Evolutionary conservation across 805 yeast genomes (phyloP), one percentile per base, ranked within the genome.

Genomic region (Saccharomycopsis selenospora): DNA sequence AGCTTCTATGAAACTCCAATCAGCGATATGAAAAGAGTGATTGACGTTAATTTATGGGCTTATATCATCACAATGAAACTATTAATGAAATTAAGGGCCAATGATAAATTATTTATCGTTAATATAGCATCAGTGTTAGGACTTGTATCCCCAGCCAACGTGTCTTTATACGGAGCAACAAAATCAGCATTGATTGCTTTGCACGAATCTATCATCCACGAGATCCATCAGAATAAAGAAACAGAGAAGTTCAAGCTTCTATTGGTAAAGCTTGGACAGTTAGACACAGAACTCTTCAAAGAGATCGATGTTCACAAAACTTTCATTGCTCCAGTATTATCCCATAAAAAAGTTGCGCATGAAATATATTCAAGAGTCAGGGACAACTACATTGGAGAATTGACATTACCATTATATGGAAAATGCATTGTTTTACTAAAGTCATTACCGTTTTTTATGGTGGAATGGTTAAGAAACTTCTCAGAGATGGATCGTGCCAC

Each of bases 201-300:
- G 11, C 76, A 72, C 49, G 76, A 72, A 54, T 64, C 72, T 1
- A 47, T 71, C 23, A 49, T 61, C 1, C 64, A 63, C 36, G 75
- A 71, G 45, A 22, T 26, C 22, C 18, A 13, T 45, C 23, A 27
- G 25, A 38, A 45, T 30, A 44, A 18, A 4, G 51, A 50, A 2
- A 43, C 41, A 30, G 50, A 58, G 1, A 30, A 41, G 6, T 57
- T 70, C 4, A 52, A 66, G 7, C 53, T 63, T 30, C 58, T 72
- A 3, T 57, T 72, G 26, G 73, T 71, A 3, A 55, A 66, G 3
- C 70, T 75, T 0, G 77, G 77, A 2, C 77, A 72, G 52, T 55
- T 72, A 29, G 62, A 62, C 43, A 66, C 72, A 1, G 57, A 53
- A 2, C 65, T 72, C 71, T 72, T 72, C 51, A 53, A 54, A 4